Base-by-base conservation (phyloP, 1,139 yeast species). In the Suhomyces yuchorum region DNA sequence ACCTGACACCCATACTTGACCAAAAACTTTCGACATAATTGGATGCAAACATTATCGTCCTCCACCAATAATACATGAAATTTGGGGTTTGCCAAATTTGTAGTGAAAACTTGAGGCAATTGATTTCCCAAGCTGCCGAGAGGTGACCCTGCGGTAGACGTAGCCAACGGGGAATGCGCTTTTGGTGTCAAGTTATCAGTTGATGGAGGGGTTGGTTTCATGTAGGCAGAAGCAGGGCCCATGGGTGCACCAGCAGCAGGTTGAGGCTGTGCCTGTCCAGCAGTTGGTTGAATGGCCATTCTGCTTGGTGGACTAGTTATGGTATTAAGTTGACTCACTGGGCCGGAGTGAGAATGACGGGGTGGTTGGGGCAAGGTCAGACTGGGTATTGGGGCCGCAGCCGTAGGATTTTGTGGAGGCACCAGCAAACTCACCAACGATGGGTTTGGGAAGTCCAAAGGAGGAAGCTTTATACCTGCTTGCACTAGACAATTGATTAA, bases 1-100 rank as follows among this genome's bases (percentile, higher is more conserved):
- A 92, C 96, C 24, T 90, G 85, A 66, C 97, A 92, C 1, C 98
- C 98, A 63, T 87, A 90, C 60, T 89, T 87, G 58, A 83, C 81
- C 52, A 93, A 67, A 61, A 92, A 89, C 63, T 87, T 87, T 17
- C 87, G 77, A 59, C 93, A 87, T 24, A 87, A 69, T 57, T 84
- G 88, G 45, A 91, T 86, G 57, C 95, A 87, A 33, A 88, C 91
- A 42, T 83, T 82, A 62, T 90, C 96, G 67, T 90, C 96, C 65
- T 90, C 96, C 5, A 90, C 97, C 20, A 90, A 68, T 39, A 90
- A 68, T 1, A 88, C 96, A 62, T 82, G 91, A 67, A 83, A 84
- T 56, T 73, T 73, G 3, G 78, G 75, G 51, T 72, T 71, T 2
- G 70, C 64, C 30, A 71, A 56, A 51, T 61, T 66, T 15, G 75